phyloP scores from a whole-genome alignment of 2,329 filamentous ascomycete species.

The Exutisphaerella laricina region DNA sequence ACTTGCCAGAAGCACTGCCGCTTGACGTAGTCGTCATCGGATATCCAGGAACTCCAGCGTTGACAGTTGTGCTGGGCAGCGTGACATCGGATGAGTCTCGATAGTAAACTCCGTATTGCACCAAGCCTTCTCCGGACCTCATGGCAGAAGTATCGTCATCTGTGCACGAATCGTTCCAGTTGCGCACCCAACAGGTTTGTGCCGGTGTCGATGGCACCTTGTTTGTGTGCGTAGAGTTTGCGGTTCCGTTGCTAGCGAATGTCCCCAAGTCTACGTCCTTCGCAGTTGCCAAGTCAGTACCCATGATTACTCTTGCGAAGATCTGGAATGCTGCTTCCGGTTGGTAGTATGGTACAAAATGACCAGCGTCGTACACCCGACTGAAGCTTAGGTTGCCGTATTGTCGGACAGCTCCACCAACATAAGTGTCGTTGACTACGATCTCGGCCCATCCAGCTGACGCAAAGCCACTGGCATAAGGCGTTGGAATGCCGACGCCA shows the following conservation, averaged over 20 bases:
- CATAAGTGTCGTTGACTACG: conserved; percentile 60
- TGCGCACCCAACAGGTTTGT: conserved; percentile 57
- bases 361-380: conserved; percentile 49
- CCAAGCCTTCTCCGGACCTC: conserved; percentile 46
- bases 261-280: conserved; percentile 42
- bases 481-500: conserved; percentile 12
- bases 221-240: conserved; percentile 54
- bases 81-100: conserved; percentile 36
- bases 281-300: conserved; percentile 46
- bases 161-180: conserved; percentile 48
- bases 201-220: conserved; percentile 37
- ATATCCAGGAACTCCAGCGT: conserved; percentile 31
- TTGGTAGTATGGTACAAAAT: conserved; percentile 49
- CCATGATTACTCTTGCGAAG: conserved; percentile 49
- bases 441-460: conserved; percentile 67
- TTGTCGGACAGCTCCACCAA: conserved; percentile 68
- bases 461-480: conserved; percentile 53
- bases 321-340: conserved; percentile 50
- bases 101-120: conserved; percentile 57
- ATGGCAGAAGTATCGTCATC: conserved; percentile 47
- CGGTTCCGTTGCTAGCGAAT: conserved; percentile 49
- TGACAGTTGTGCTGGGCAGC: conserved; percentile 31
- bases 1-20: conserved; percentile 9
- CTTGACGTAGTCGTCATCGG: conserved; percentile 22
- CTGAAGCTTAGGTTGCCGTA: conserved; percentile 60